Evolutionary conservation across 306 rosid genomes (phyloP), one percentile per base, ranked within the genome.

Genomic region (Gastrolobium bilobum): DNA sequence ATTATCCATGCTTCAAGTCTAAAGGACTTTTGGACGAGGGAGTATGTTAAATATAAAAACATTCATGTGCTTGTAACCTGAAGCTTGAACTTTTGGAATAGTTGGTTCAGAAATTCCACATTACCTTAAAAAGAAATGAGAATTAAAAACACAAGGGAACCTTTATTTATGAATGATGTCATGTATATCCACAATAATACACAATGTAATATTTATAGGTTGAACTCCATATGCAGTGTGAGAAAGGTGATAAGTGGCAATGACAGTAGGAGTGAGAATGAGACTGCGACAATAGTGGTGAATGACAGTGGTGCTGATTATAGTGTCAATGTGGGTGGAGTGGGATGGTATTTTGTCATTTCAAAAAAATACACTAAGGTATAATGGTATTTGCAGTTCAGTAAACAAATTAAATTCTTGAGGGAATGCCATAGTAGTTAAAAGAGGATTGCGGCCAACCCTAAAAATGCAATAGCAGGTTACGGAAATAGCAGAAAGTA

Each of bases 1-100:
- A 65, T 20, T 47, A 65, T n/a, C 71, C 38, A 7, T 33, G 39
- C 53, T 65, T 40, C 35, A 65, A 15, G 40, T 26, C 71, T n/a
- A 42, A 4, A 40, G 52, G 38, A 20, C 20, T 65, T 10, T 10
- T 40, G 62, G 20, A 9, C 8, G 9, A 15, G 38, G 2, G 9
- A 9, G 14, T 20, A 20, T 63, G 53, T 65, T 20, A 42, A 66
- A 66, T 39, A 39, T 38, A 38, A 63, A 62, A 38, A 14, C 43
- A 38, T 26, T 63, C 26, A 20, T 10, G 48, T 35, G 10, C 43
- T 50, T 38, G n/a, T 5, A n/a, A 11, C 34, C 6, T 7, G n/a
- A 64, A 64, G 15, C 35, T 15, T 64, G 10, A 60, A 35, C 26
- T 20, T 20, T 20, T 20, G 26, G 26, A 20, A 20, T 20, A 20